Evolutionary conservation across 1,284 basidiomycete species (phyloP), one percentile per base, ranked within the genome.

Genomic region (Leccinum proximum): DNA sequence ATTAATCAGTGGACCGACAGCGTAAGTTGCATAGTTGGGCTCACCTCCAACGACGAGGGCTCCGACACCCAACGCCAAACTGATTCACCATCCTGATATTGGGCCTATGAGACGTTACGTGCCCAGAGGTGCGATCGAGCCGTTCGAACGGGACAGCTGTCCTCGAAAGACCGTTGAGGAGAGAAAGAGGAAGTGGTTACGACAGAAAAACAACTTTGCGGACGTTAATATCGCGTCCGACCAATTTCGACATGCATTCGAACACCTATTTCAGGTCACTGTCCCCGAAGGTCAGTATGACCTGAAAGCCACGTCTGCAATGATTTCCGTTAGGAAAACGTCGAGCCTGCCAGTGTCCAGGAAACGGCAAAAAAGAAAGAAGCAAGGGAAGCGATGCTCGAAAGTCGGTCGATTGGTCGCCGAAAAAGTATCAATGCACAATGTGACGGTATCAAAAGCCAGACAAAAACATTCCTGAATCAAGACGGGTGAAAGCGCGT

Each of bases 1-100:
- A 38, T 2, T 38, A 38, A 38, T 38, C 10, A 38, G 11, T 38
- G 37, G 5, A 38, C 37, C 37, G 37, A 38, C 37, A 38, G 2
- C 37, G 11, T 63, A 8, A 16, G 14, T 5, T 45, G 14, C 16
- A 26, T 45, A 45, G 42, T 45, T 16, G 1, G 16, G 54, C 64
- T 61, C 64, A 79, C 77, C 79, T 59, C 79, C 80, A 26, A 33
- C 80, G 30, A 79, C 53, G 59, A 77, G 78, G 16, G 71, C 74
- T 18, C 22, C 22, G 22, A 26, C 71, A 59, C 13, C 77, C 77
- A 37, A 56, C 59, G 7, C 71, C 67, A 57, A 76, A 76, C 56
- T 69, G 70, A 40, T 77, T 38, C 10, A 70, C 71, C 71, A 75
- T 75, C 18, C 76, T 66, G 16, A 76, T 66, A 60, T 77, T 77